Percentiles rank a stretch among this genome's conserved stretches.
These are phyloP conservation scores for Chaetomiaceae sp. DNA, from an alignment of 2,329 filamentous ascomycete genomes.

Conservation along the genomic window DNA sequence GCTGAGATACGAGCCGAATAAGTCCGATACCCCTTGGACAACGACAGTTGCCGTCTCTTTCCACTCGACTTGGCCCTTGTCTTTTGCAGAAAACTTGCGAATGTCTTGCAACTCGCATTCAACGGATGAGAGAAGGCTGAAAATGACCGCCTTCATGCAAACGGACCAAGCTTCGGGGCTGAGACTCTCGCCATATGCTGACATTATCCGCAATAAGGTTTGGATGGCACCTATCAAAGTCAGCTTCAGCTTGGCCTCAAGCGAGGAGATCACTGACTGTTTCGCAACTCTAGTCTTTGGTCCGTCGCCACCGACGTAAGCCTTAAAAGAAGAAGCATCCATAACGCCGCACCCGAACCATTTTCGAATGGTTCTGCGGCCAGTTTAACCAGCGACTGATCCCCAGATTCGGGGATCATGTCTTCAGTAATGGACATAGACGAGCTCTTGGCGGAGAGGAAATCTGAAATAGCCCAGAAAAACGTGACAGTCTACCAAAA, in stretches of 20 bases:
- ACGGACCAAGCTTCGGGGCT: constrained; percentile 76
- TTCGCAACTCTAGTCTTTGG: constrained; percentile 69
- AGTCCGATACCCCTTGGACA: constrained; percentile 64
- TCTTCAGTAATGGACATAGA: constrained; percentile 55
- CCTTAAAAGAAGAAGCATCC: constrained; percentile 71
- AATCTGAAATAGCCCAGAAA: constrained; percentile 93
- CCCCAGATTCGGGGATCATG: constrained; percentile 51
- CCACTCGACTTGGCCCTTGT: constrained; percentile 55
- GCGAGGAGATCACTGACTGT: constrained; percentile 49
- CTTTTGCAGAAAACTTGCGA: constrained; percentile 35
- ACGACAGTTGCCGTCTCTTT: constrained; percentile 71
- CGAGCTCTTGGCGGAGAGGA: constrained; percentile 60
- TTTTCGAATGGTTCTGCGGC: constrained; percentile 56
- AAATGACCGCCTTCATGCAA: constrained; percentile 75
- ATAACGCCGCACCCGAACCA: constrained; percentile 66
- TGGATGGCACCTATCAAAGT: constrained; percentile 67
- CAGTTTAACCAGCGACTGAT: constrained; percentile 52
- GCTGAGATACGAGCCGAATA: constrained; percentile 73
- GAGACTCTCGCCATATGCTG: constrained; percentile 80
- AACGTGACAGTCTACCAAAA: constrained; percentile 72
- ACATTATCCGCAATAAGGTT: constrained; percentile 84
- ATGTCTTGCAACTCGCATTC: constrained; percentile 49
- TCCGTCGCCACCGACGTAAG: constrained; percentile 69
- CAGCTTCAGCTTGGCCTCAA: constrained; percentile 26
- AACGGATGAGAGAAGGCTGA: constrained; percentile 71